Conservation (phyloP, 805 yeast species). For the Blastobotrys robertii region DNA sequence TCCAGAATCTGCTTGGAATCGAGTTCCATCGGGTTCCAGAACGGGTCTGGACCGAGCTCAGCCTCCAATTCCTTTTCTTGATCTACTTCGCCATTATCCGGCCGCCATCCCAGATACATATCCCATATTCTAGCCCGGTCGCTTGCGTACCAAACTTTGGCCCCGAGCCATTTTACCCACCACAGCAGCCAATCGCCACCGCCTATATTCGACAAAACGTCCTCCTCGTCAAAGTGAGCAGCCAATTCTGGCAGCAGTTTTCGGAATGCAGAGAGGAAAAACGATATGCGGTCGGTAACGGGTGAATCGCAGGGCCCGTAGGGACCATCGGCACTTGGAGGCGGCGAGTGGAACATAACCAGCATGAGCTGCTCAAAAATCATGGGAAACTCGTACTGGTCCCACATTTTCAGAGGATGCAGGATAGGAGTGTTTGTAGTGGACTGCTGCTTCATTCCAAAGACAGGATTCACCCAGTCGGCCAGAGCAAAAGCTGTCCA, state of each 20-base stretch:
- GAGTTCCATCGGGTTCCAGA: conserved; percentile 42
- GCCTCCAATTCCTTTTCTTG: neutral
- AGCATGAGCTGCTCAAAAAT: conserved; percentile 66
- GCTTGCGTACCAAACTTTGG: conserved; percentile 68
- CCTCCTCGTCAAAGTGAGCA: conserved; percentile 70
- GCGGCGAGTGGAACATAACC: conserved; percentile 68
- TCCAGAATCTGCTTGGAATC: conserved; percentile 16
- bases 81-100: conserved; percentile 5
- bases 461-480: conserved; percentile 75
- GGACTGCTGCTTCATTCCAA: conserved; percentile 9
- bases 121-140: conserved; percentile 93
- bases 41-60: conserved; percentile 45
- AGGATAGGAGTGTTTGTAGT: conserved; percentile 9
- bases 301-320: conserved; percentile 29
- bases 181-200: conserved; percentile 83
- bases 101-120: conserved; percentile 60
- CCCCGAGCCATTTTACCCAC: conserved; percentile 91
- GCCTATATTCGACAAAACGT: conserved; percentile 46
- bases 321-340: conserved; percentile 30
- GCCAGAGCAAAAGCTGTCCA: conserved; percentile 87
- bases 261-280: conserved; percentile 55
- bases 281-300: conserved; percentile 55
- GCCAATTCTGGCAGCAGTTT: conserved; percentile 66
- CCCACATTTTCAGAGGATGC: conserved; percentile 8
- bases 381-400: conserved; percentile 32